Evolutionary conservation across 2,329 filamentous ascomycete species (phyloP), one percentile per base, ranked within the genome.

Genomic region (Pseudogymnoascus sp.): DNA sequence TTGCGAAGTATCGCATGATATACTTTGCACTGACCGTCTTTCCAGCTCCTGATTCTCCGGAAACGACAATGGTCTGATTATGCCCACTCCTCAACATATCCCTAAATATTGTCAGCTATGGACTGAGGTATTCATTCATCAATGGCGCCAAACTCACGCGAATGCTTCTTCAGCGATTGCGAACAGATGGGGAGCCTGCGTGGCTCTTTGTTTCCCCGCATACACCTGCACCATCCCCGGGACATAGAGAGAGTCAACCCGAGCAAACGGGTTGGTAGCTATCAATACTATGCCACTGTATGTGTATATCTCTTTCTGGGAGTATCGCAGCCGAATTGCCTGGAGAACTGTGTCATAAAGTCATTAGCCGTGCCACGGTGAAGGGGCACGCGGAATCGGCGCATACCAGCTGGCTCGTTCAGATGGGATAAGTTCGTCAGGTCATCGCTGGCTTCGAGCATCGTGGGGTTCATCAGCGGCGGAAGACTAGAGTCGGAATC

Each of bases 181-280:
- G 78, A 99, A 99, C 73, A 99, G 79, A 85, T 99, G 95, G 62
- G 95, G 95, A 64, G 96, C 95, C 77, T 97, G 95, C 64, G 95
- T 96, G 65, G 93, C 92, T 77, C 95, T 86, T 77, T 97, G 93
- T 78, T 93, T 97, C 73, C 95, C 95, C 63, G 95, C 93, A 78
- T 99, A 99, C 40, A 97, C 92, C 77, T 99, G 95, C n/a, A 99
- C 93, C 93, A 99, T 99, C 68, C 95, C 95, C 17, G 93, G 93
- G 10, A 99, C 95, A 77, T 99, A 99, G 73, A 99, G 86, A 44
- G 95, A 99, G 76, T 99, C 95, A 69, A 99, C 93, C 68, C 95
- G 86, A 62, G 96, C 95, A 73, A 99, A 99, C 21, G 95, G 95
- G 78, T 99, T 99, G 67, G 95, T 96, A 67, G 95, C 95, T 79